phyloP scores from a whole-genome alignment of 1,139 yeast species.

The Pichia sp. region DNA sequence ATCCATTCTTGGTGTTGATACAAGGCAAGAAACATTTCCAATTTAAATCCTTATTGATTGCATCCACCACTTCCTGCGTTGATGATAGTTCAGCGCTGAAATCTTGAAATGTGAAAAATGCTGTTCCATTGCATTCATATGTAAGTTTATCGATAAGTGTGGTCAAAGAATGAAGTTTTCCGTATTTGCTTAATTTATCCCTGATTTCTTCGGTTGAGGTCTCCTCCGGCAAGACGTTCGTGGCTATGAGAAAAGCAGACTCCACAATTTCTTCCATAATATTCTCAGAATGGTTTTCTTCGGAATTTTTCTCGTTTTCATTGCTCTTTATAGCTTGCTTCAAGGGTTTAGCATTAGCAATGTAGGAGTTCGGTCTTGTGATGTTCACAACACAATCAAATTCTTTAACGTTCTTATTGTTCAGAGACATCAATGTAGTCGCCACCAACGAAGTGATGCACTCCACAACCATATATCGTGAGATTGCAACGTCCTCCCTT shows the following conservation, averaged over 20 bases:
- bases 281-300: too few relatives aligned
- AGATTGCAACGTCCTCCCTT: conserved; percentile 27
- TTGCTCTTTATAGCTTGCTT: too few relatives aligned
- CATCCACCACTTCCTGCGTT: conserved; percentile 27
- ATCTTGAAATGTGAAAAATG: conserved; percentile 34
- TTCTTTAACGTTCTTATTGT: conserved; percentile 30
- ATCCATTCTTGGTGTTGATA: conserved; percentile 27
- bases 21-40: conserved; percentile 30
- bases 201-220: not conserved
- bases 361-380: too few relatives aligned
- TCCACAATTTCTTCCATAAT: too few relatives aligned
- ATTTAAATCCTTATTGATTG: conserved; percentile 19
- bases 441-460: conserved; percentile 48
- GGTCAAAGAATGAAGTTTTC: conserved; percentile 29
- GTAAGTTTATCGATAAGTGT: conserved; percentile 30
- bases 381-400: too few relatives aligned
- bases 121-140: conserved; percentile 36
- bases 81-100: conserved; percentile 27
- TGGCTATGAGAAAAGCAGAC: too few relatives aligned
- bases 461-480: conserved; percentile 36
- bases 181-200: conserved; percentile 30
- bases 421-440: conserved; percentile 47
- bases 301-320: too few relatives aligned
- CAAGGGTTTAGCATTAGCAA: too few relatives aligned
- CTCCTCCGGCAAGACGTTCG: too few relatives aligned